phyloP scores from a whole-genome alignment of 352 stramenopile genomes.

The Phytophthora parvispora region DNA sequence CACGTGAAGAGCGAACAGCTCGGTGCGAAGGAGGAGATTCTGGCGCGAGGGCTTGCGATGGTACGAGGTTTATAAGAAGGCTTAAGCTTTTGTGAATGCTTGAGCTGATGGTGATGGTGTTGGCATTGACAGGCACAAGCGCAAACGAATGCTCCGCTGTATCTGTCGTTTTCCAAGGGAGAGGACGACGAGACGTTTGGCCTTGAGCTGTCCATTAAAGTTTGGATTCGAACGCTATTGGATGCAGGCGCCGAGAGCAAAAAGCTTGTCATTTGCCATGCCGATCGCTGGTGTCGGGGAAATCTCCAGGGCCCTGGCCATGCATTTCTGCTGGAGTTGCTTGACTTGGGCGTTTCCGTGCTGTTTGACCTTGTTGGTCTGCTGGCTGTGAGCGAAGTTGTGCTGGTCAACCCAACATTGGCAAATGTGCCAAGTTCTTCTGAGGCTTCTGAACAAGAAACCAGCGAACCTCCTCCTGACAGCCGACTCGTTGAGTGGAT shows the following conservation, averaged over 20 bases:
- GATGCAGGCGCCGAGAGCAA: slow-evolving; percentile 42
- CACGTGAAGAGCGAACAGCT: slow-evolving; percentile 21
- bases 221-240: slow-evolving; percentile 53
- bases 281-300: slow-evolving; percentile 68
- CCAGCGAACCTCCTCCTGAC: slow-evolving; percentile 50
- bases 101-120: neutral
- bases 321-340: slow-evolving; percentile 54
- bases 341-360: slow-evolving; percentile 49
- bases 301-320: neutral
- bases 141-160: slow-evolving; percentile 62
- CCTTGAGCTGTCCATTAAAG: slow-evolving; percentile 26
- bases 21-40: slow-evolving; percentile 32
- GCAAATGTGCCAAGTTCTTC: neutral
- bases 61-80: slow-evolving; percentile 7
- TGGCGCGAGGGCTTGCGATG: slow-evolving; percentile 47
- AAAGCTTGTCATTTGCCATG: slow-evolving; percentile 78
- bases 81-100: neutral
- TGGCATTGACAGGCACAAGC: slow-evolving; percentile 53
- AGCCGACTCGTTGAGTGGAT: slow-evolving; percentile 52
- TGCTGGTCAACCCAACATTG: slow-evolving; percentile 47
- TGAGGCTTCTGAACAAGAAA: neutral
- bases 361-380: slow-evolving; percentile 78
- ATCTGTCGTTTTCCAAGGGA: slow-evolving; percentile 72
- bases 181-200: neutral
- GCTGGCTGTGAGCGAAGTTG: slow-evolving; percentile 65